A percentile compares a stretch with the other conserved stretches of the same genome.
These are phyloP conservation scores for Cordyceps cateniannulata DNA, from an alignment of 2,329 filamentous ascomycete species.

Conservation along the genomic window DNA sequence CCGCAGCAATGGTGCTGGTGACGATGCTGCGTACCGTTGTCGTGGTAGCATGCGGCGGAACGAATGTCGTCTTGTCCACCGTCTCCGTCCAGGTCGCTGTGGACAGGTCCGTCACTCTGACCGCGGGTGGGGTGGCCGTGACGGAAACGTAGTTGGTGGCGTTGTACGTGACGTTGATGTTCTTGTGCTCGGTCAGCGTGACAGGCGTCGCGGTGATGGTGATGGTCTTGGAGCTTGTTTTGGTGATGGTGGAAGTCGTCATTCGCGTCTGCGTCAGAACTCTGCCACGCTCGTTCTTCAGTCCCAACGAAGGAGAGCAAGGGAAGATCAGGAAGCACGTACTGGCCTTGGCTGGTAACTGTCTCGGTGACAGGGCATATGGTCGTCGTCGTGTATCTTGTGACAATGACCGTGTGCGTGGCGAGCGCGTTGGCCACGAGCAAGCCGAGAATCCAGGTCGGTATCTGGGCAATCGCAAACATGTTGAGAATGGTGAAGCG, in stretches of 20 bases:
- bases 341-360: neutral
- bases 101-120: neutral
- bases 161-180: neutral
- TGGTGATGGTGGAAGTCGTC: neutral
- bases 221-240: neutral
- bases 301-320: neutral
- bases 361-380: neutral
- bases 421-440: neutral
- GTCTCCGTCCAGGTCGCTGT: neutral
- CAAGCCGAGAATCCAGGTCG: neutral
- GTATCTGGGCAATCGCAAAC: neutral
- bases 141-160: neutral
- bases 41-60: neutral
- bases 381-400: neutral
- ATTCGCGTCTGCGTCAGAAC: neutral
- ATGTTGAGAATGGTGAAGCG: neutral
- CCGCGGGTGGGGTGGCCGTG: neutral
- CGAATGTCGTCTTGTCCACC: neutral
- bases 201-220: neutral
- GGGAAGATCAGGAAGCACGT: neutral
- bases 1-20: neutral
- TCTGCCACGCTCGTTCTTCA: neutral
- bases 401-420: neutral
- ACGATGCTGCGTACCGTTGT: neutral
- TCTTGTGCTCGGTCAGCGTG: neutral